These are phyloP conservation scores for Tylopilus plumbeoviolaceoides DNA, from an alignment of 768 basidiomycete genomes.

Conservation along the genomic window DNA sequence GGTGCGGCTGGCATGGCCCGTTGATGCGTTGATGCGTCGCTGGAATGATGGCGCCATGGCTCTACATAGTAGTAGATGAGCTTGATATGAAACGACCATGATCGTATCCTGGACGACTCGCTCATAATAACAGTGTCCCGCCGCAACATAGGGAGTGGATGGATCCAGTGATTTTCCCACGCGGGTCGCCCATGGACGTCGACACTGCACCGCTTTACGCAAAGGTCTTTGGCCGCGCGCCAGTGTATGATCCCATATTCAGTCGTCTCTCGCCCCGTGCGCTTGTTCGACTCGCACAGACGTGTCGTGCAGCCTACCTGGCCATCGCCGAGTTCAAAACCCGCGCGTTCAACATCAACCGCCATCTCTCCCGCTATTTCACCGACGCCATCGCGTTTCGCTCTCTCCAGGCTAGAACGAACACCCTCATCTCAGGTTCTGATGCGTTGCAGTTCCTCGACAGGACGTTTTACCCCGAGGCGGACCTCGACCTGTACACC, in stretches of 20 bases:
- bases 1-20: neutral
- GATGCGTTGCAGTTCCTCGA: neutral
- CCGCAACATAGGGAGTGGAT: neutral
- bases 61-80: neutral
- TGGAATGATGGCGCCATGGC: neutral
- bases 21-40: neutral
- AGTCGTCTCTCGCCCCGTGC: constrained; percentile 7
- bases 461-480: neutral
- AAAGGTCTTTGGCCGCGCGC: constrained; percentile 15
- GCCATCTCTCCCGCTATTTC: constrained; percentile 35
- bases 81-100: neutral
- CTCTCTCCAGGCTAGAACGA: constrained; percentile 37
- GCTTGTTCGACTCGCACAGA: constrained; percentile 21
- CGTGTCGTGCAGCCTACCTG: constrained; percentile 13
- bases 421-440: constrained; percentile 27
- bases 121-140: too few species aligned
- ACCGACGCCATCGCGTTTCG: constrained; percentile 36
- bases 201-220: neutral
- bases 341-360: constrained; percentile 34
- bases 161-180: neutral
- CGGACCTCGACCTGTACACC: neutral
- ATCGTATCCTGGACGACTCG: neutral
- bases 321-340: constrained; percentile 20
- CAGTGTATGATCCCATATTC: constrained; percentile 19
- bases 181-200: neutral